Evolutionary conservation across 2,329 filamentous ascomycete species (phyloP).

Genomic region (Aureobasidium sp.): DNA sequence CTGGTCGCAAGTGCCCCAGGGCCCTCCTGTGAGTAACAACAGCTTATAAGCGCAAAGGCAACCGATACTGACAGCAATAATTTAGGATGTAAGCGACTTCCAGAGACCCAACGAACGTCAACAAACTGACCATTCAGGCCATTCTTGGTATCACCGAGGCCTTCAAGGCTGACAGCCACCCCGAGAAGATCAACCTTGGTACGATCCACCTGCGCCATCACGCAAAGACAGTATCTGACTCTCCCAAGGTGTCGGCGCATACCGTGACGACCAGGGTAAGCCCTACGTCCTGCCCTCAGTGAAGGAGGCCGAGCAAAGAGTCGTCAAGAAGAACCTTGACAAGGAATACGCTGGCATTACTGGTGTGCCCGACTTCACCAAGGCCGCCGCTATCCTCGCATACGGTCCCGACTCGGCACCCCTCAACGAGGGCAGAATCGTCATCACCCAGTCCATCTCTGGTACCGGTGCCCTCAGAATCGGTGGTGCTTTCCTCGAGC

Average conservation of each 20-base stretch:
- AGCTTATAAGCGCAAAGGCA: neutral
- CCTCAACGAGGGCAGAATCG: constrained; percentile 67
- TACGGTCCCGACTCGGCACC: constrained; percentile 76
- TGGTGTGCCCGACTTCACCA: constrained; percentile 88
- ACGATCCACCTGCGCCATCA: constrained; percentile 27
- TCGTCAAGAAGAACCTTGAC: constrained; percentile 71
- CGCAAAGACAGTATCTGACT: constrained; percentile 5
- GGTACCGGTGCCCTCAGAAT: constrained; percentile 94
- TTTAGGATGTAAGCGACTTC: constrained; percentile 6
- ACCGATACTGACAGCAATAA: neutral
- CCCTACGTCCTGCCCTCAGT: constrained; percentile 96
- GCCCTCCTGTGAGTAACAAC: constrained; percentile 59
- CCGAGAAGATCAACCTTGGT: constrained; percentile 97
- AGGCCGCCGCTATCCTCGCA: constrained; percentile 81
- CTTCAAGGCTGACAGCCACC: constrained; percentile 92
- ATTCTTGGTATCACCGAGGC: constrained; percentile 93
- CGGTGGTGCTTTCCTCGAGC: constrained; percentile 84
- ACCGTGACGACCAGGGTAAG: constrained; percentile 97
- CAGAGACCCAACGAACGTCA: neutral
- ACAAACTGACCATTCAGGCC: constrained; percentile 34
- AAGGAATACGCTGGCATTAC: constrained; percentile 99
- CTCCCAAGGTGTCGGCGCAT: constrained; percentile 78
- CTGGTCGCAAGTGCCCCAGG: constrained; percentile 87
- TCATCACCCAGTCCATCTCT: constrained; percentile 96
- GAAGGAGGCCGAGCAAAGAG: constrained; percentile 77